These are phyloP conservation scores for Cichorium intybus DNA, from an alignment of 140 eudicot species.

Conservation along the genomic window DNA sequence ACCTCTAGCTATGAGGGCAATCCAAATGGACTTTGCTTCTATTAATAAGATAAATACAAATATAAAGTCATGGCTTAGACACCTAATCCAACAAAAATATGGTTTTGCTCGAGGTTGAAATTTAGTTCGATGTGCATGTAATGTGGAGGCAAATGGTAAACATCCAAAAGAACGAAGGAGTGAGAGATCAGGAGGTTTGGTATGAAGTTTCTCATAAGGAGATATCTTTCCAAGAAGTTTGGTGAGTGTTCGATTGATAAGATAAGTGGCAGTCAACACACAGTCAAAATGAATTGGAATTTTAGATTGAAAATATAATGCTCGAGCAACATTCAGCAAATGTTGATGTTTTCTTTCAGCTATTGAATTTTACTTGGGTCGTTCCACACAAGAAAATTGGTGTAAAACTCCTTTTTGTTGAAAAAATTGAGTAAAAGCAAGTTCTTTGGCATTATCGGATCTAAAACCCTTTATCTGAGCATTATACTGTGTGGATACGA, in stretches of 20 bases:
- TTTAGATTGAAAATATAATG: not conserved
- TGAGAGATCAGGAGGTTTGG: no score
- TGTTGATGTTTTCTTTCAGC: slow-evolving; percentile 23
- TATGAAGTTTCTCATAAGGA: not conserved
- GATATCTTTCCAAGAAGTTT: not conserved
- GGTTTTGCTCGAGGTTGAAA: no score
- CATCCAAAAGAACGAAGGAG: no score
- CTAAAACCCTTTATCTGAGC: not conserved
- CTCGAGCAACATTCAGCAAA: slow-evolving; percentile 10
- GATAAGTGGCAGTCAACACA: not conserved
- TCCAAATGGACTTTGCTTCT: no score
- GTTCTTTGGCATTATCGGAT: slow-evolving; percentile 10
- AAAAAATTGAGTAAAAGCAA: not conserved
- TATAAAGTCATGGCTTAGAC: no score
- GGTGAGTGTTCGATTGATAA: slow-evolving; percentile 9
- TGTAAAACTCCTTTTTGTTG: not conserved
- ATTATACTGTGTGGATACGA: not conserved
- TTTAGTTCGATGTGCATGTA: no score
- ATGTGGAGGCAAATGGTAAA: no score
- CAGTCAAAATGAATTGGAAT: slow-evolving; percentile 7
- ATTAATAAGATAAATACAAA: no score
- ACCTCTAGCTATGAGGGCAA: no score
- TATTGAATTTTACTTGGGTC: not conserved
- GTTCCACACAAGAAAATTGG: slow-evolving; percentile 10
- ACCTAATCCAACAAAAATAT: no score